phyloP scores from a whole-genome alignment of 2,329 filamentous ascomycete species.

The Trichoderma aggressivum region DNA sequence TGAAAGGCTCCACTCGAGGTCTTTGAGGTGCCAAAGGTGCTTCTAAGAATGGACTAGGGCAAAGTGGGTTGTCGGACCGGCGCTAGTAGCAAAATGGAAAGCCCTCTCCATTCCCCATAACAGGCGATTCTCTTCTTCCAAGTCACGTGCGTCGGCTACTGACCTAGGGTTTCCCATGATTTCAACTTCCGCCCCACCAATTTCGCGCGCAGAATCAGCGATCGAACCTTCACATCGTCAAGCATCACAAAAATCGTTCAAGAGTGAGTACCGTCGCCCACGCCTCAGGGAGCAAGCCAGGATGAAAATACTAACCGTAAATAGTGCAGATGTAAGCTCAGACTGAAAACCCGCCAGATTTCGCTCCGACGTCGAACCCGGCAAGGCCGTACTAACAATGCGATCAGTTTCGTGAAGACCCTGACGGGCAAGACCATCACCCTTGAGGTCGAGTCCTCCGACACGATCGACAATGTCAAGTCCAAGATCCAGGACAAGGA shows the following conservation, averaged over 20 bases:
- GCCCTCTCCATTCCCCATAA: neutral
- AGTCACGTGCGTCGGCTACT: constrained; percentile 32
- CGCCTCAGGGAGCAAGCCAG: neutral
- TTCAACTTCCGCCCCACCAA: constrained; percentile 42
- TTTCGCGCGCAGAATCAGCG: constrained; percentile 40
- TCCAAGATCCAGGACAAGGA: constrained; percentile 99
- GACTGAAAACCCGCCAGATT: constrained; percentile 4
- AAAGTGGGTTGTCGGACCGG: neutral
- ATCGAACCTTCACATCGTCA: constrained; percentile 42
- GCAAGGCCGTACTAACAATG: constrained; percentile 29
- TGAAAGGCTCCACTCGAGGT: neutral
- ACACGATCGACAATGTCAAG: constrained; percentile 99
- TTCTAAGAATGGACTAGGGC: neutral
- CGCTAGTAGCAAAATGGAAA: neutral
- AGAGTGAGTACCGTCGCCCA: constrained; percentile 49
- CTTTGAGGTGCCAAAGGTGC: neutral
- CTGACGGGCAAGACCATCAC: constrained; percentile 99
- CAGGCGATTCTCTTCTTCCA: neutral
- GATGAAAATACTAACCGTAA: constrained; percentile 44
- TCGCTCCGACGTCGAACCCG: constrained; percentile 25
- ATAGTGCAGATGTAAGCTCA: constrained; percentile 84
- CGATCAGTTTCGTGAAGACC: constrained; percentile 95
- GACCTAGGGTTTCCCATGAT: constrained; percentile 38
- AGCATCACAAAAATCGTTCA: constrained; percentile 52
- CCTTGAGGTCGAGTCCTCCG: constrained; percentile 97